Conservation (phyloP, 2,329 filamentous ascomycete species). For the Xylaria sp. region DNA sequence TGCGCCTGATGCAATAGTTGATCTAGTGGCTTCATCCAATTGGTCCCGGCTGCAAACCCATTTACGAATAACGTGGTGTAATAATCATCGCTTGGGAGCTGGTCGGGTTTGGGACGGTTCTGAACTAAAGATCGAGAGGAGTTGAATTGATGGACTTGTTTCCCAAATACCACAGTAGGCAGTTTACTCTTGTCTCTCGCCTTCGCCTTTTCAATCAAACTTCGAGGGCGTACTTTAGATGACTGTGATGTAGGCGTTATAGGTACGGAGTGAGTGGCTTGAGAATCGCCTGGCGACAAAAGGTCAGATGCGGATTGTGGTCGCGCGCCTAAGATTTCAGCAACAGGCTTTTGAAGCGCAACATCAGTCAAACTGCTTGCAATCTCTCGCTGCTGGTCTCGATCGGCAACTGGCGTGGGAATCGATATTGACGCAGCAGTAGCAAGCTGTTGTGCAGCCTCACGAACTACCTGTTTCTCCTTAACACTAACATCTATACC, state of each 20-base stretch:
- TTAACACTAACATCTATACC: not conserved
- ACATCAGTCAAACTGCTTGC: constrained; percentile 41
- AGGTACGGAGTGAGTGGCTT: constrained; percentile 38
- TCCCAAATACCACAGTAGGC: constrained; percentile 83
- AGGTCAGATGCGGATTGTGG: constrained; percentile 30
- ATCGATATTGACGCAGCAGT: constrained; percentile 11
- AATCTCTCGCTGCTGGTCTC: constrained; percentile 20
- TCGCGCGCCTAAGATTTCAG: constrained; percentile 48
- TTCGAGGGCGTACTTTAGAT: constrained; percentile 44
- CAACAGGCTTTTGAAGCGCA: constrained; percentile 49
- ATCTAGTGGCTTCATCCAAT: constrained; percentile 72
- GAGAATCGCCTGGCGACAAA: constrained; percentile 38
- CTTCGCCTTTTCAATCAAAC: constrained; percentile 61
- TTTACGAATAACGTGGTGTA: constrained; percentile 72
- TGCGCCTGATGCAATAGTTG: constrained; percentile 83
- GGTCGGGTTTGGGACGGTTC: constrained; percentile 55
- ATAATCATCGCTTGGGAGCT: constrained; percentile 69
- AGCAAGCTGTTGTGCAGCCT: constrained; percentile 3
- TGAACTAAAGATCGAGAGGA: constrained; percentile 55
- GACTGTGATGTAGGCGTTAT: constrained; percentile 49
- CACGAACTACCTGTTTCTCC: constrained; percentile 8
- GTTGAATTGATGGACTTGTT: constrained; percentile 66
- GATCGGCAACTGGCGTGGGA: constrained; percentile 1
- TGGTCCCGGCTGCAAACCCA: constrained; percentile 64
- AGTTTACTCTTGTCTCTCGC: constrained; percentile 72